A percentile compares a stretch with the other conserved stretches of the same genome.
These are phyloP conservation scores for Colletotrichum sp. DNA, from an alignment of 2,329 filamentous ascomycete genomes.

Conservation along the genomic window DNA sequence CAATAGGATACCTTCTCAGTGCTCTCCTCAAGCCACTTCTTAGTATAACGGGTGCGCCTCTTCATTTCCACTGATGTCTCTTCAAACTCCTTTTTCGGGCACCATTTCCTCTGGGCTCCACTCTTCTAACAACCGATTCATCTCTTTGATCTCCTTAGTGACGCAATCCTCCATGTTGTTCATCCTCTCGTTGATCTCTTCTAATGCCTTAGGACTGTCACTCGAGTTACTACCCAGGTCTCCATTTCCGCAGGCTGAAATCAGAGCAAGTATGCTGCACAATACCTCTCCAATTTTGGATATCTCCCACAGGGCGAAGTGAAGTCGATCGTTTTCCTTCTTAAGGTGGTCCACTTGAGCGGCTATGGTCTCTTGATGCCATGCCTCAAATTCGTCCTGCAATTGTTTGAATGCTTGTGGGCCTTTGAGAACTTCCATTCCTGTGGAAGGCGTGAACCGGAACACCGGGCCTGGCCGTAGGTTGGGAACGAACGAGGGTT, in stretches of 20 bases:
- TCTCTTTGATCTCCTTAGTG: not conserved
- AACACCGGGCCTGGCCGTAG: not conserved
- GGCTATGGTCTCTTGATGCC: not conserved
- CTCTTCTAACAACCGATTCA: not conserved
- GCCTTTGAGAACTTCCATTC: not conserved
- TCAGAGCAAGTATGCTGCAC: not conserved
- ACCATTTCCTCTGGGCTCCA: not conserved
- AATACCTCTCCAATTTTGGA: not conserved
- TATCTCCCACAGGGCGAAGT: not conserved
- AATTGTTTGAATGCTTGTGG: not conserved
- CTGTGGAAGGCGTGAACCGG: not conserved
- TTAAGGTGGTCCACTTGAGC: not conserved
- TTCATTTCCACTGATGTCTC: not conserved
- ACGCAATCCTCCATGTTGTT: not conserved
- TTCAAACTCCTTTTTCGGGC: not conserved
- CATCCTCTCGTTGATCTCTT: not conserved
- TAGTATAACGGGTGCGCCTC: not conserved
- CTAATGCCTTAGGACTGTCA: not conserved
- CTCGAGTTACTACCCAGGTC: not conserved
- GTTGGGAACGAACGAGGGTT: not conserved
- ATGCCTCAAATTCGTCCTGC: not conserved
- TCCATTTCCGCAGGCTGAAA: not conserved
- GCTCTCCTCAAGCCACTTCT: not conserved
- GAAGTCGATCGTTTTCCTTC: fast-evolving
- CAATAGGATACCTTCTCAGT: not conserved